Base-by-base conservation (phyloP, 495 filamentous ascomycete species). In the Chaetomium cochliodes region DNA sequence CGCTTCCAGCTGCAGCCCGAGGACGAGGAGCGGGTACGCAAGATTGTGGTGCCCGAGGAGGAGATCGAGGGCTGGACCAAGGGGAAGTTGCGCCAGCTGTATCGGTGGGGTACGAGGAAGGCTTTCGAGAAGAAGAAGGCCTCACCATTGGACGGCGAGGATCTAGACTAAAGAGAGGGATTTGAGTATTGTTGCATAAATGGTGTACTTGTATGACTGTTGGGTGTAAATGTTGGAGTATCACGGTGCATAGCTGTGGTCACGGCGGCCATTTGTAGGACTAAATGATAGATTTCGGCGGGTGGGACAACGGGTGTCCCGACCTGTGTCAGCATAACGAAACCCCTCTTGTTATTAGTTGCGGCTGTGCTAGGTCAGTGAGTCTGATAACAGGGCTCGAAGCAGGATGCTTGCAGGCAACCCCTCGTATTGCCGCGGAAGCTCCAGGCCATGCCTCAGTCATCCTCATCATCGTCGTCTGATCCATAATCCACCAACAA, bases 51-150 rank as follows among this genome's bases (percentile, higher is more conserved):
- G 33, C 82, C 85, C 2, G 79, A 86, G 73, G 88, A 88, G 72
- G 88, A 91, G 69, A 76, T 91, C 50, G 82, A 88, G 67, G 88
- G 88, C 25, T 84, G 76, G 77, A 82, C 82, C 50, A 86, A 84
- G 73, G 80, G 82, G 2, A 76, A 76, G 23, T 58, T 82, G 53
- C 73, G 81, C 12, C 69, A 74, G 56, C 67, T 80, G 11, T 81
- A 70, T 49, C 79, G 76, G 23, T 83, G 80, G 80, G 77, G 79
- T 2, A 64, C 69, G 13, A 72, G 66, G 28, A 65, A 67, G 62
- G 65, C 64, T 15, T 57, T 70, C 28, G 69, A 68, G 47, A 66
- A 64, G 42, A 68, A 75, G 57, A 70, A 72, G 60, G 9, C 33
- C 6, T 62, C 59, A 25, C 67, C 66, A 15, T 42, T 72, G 53